Evolutionary conservation across 495 filamentous ascomycete genomes (phyloP).

Genomic region (Hypoxylon subgilvum): DNA sequence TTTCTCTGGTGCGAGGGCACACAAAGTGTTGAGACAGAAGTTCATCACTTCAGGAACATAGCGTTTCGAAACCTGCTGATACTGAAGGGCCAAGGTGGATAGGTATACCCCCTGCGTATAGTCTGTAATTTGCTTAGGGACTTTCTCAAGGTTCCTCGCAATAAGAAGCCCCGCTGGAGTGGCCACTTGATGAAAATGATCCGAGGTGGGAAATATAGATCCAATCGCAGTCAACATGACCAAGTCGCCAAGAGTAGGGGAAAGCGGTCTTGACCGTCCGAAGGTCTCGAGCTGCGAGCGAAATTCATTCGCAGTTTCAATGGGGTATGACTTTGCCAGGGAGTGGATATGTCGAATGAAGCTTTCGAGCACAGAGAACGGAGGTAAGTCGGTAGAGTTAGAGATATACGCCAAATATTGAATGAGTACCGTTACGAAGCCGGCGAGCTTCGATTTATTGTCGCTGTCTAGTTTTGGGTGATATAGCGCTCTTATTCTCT

Average conservation of each 20-base stretch:
- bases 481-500: slow-evolving; percentile 84
- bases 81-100: slow-evolving; percentile 75
- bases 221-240: slow-evolving; percentile 80
- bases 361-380: slow-evolving; percentile 50
- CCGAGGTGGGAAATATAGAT: slow-evolving; percentile 89
- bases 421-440: slow-evolving; percentile 76
- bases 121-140: slow-evolving; percentile 66
- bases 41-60: slow-evolving; percentile 88
- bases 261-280: slow-evolving; percentile 62
- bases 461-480: slow-evolving; percentile 82
- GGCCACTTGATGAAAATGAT: slow-evolving; percentile 92
- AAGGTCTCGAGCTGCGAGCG: slow-evolving; percentile 72
- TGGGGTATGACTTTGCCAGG: slow-evolving; percentile 79
- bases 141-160: slow-evolving; percentile 79
- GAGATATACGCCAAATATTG: slow-evolving; percentile 76
- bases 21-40: slow-evolving; percentile 79
- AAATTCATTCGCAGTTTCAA: slow-evolving; percentile 77
- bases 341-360: slow-evolving; percentile 73
- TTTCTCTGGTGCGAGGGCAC: slow-evolving; percentile 64
- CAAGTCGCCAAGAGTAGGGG: slow-evolving; percentile 74
- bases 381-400: slow-evolving; percentile 43
- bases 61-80: slow-evolving; percentile 79
- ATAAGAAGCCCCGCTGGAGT: slow-evolving; percentile 87
- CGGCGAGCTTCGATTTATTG: slow-evolving; percentile 82
- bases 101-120: slow-evolving; percentile 79